These are phyloP conservation scores for Nothopassalora personata DNA, from an alignment of 2,329 filamentous ascomycete species.

Conservation along the genomic window DNA sequence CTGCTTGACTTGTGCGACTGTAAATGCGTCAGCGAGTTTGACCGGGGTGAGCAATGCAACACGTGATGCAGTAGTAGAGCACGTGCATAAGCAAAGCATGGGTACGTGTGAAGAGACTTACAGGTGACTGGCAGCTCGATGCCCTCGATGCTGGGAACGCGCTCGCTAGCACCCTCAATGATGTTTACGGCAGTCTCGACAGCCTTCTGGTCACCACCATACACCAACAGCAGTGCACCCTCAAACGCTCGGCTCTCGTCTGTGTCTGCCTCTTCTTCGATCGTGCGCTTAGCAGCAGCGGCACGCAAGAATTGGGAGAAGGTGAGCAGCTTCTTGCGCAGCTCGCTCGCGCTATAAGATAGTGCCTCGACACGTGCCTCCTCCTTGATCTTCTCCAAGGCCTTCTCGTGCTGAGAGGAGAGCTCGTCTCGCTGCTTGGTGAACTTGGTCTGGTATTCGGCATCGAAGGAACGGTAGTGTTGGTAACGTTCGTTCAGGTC, in stretches of 20 bases:
- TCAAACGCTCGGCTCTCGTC: constrained; percentile 79
- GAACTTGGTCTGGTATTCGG: constrained; percentile 61
- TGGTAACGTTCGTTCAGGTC: constrained; percentile 69
- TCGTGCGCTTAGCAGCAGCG: constrained; percentile 67
- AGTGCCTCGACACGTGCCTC: constrained; percentile 51
- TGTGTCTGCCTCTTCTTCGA: constrained; percentile 59
- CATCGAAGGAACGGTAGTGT: constrained; percentile 70
- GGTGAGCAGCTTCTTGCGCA: constrained; percentile 60
- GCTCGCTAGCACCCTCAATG: constrained; percentile 65
- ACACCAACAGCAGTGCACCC: constrained; percentile 71
- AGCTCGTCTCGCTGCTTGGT: constrained; percentile 54
- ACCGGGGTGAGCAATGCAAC: constrained; percentile 6
- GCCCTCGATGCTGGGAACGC: constrained; percentile 59
- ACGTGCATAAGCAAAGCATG: constrained; percentile 1
- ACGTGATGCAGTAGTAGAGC: constrained; percentile 8
- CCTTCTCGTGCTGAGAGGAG: constrained; percentile 50
- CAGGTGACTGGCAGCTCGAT: constrained; percentile 65
- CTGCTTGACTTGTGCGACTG: constrained; percentile 36
- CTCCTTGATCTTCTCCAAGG: constrained; percentile 52
- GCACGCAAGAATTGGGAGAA: constrained; percentile 76
- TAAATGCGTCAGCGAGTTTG: constrained; percentile 3
- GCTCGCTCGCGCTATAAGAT: constrained; percentile 42
- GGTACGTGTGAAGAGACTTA: constrained; percentile 42
- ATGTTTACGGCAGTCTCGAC: constrained; percentile 72
- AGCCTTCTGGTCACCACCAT: constrained; percentile 69